A percentile compares a stretch with the other conserved stretches of the same genome.
phyloP scores from a whole-genome alignment of 2,329 filamentous ascomycete genomes.

The Whalleya microplaca region DNA sequence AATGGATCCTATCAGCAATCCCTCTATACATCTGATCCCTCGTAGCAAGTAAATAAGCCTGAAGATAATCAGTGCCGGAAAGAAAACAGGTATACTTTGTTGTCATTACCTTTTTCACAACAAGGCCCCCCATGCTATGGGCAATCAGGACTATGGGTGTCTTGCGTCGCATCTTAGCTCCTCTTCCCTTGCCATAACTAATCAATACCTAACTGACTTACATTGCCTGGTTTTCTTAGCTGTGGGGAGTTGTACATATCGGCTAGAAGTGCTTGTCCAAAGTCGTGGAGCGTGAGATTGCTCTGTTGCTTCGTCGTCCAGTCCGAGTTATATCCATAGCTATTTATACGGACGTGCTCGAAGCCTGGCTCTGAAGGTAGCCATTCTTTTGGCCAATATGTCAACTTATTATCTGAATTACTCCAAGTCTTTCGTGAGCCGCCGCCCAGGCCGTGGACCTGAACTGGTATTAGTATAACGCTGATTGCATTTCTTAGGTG shows the following conservation, averaged over 20 bases:
- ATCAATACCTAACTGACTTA: neutral
- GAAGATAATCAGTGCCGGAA: neutral
- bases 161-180: neutral
- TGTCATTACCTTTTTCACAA: constrained; percentile 23
- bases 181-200: no score
- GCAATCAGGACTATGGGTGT: constrained; percentile 27
- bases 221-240: constrained; percentile 21
- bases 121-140: constrained; percentile 32
- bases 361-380: constrained; percentile 21
- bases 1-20: constrained; percentile 30
- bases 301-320: constrained; percentile 11
- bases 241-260: constrained; percentile 26
- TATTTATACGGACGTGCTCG: constrained; percentile 17
- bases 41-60: constrained; percentile 26
- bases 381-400: constrained; percentile 24
- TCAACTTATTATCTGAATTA: constrained; percentile 2
- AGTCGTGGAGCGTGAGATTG: constrained; percentile 24
- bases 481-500: no score
- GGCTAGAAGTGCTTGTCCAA: constrained; percentile 23
- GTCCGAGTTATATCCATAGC: constrained; percentile 22
- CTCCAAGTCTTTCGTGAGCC: constrained; percentile 25
- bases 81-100: no score
- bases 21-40: constrained; percentile 21
- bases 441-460: constrained; percentile 18
- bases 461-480: no score